A percentile compares a stretch with the other conserved stretches of the same genome.
Conservation (phyloP, 805 yeast species). For the Metschnikowia continentalis region DNA sequence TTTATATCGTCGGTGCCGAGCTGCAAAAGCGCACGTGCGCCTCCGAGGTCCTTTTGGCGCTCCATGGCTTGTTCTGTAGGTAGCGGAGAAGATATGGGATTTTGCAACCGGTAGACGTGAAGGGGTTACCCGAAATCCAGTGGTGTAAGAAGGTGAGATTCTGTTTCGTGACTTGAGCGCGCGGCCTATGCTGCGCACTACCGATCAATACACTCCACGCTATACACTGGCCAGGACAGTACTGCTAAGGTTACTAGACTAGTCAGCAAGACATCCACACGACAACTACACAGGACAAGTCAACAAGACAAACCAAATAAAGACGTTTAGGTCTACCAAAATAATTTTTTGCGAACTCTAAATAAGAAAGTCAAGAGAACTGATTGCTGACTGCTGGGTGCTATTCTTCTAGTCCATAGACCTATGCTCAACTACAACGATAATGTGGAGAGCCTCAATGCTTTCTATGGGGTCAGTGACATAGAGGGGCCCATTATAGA, state of each 20-base stretch:
- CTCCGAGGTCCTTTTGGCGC: slow-evolving; percentile 40
- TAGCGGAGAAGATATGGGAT: background rate
- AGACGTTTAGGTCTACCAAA: too few species aligned
- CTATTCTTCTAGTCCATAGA: background rate
- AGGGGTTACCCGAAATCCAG: slow-evolving; percentile 19
- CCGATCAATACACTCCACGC: background rate
- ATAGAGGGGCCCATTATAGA: slow-evolving; percentile 20
- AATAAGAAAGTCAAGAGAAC: too few species aligned
- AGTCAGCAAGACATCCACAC: too few species aligned
- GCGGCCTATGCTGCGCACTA: slow-evolving; percentile 1
- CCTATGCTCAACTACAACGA: slow-evolving; percentile 32
- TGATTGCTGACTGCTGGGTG: too few species aligned
- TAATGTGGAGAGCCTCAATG: slow-evolving; percentile 23
- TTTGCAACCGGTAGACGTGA: slow-evolving; percentile 17
- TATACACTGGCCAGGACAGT: too few species aligned
- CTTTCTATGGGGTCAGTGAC: slow-evolving; percentile 28
- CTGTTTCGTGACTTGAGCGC: slow-evolving; percentile 2
- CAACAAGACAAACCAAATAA: too few species aligned
- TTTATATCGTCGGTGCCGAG: slow-evolving; percentile 28
- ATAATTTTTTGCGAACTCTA: too few species aligned
- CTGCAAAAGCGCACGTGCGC: slow-evolving; percentile 43
- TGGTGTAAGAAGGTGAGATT: background rate
- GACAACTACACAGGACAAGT: too few species aligned
- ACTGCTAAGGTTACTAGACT: too few species aligned
- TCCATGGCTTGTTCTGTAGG: slow-evolving; percentile 20